A percentile compares a stretch with the other conserved stretches of the same genome.
Evolutionary conservation across 73 alveolate species (phyloP).

Genomic region (Blepharisma stoltei): DNA sequence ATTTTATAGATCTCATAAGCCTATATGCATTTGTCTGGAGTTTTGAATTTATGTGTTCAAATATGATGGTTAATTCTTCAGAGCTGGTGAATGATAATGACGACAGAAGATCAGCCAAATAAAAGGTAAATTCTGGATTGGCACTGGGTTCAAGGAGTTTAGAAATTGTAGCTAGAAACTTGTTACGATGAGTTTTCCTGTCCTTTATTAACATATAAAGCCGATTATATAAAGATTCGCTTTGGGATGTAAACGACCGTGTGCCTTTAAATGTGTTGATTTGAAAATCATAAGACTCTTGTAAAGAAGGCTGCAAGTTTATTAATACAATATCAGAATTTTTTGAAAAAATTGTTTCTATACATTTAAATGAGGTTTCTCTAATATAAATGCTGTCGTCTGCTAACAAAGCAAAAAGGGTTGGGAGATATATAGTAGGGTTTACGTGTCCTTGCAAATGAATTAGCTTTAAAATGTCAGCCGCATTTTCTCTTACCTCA

Average conservation of each 20-base stretch:
- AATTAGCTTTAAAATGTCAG: slow-evolving; percentile 22
- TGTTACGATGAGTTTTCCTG: slow-evolving; percentile 10
- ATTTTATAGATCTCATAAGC: not conserved
- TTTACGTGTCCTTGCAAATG: slow-evolving; percentile 9
- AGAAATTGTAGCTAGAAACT: not conserved
- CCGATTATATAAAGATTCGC: not conserved
- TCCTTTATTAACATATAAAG: slow-evolving; percentile 14
- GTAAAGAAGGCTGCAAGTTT: not conserved
- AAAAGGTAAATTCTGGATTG: not conserved
- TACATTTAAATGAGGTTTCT: slow-evolving; percentile 8
- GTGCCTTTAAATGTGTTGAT: not conserved
- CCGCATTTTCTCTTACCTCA: slow-evolving; percentile 33
- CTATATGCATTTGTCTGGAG: slow-evolving; percentile 5
- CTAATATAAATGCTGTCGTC: not conserved
- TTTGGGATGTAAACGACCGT: not conserved
- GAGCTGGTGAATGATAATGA: not conserved
- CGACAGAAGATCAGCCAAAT: not conserved
- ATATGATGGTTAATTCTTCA: not conserved
- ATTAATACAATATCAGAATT: slow-evolving; percentile 13
- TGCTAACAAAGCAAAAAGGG: slow-evolving; percentile 10
- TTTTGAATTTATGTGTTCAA: not conserved
- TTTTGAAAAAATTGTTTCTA: slow-evolving; percentile 7
- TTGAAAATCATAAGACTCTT: not conserved
- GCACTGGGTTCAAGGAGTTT: not conserved
- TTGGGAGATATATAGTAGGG: not conserved